Conservation (phyloP, 2,329 filamentous ascomycete species). For the Scytalidium sp. region DNA sequence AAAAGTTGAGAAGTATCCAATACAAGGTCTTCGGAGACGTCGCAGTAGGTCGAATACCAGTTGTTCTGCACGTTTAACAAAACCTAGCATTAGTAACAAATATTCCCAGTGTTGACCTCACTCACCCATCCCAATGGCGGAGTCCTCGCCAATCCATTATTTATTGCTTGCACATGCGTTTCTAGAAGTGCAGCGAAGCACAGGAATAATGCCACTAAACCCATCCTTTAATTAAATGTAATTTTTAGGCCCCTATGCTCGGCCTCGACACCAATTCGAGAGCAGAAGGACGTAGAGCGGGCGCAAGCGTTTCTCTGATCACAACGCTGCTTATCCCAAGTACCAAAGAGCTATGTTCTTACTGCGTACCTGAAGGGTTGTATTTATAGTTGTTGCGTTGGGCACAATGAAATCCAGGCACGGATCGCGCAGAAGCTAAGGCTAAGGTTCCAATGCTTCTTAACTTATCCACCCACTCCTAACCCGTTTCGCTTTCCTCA, state of each 20-base stretch:
- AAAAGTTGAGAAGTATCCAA: constrained; percentile 42
- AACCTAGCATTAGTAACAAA: neutral
- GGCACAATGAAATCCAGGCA: neutral
- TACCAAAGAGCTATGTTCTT: neutral
- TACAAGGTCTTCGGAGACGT: constrained; percentile 45
- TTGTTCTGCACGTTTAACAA: constrained; percentile 11
- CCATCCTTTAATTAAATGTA: neutral
- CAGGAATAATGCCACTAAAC: neutral
- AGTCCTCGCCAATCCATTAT: constrained; percentile 34
- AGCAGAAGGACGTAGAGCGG: neutral
- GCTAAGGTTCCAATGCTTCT: no score
- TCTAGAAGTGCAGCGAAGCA: neutral
- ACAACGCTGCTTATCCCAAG: neutral
- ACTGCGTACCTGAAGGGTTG: neutral
- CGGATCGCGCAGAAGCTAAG: neutral
- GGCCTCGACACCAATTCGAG: neutral
- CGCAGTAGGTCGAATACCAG: constrained; percentile 50
- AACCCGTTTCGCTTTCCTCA: neutral
- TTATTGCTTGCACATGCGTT: constrained; percentile 17
- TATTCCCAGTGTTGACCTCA: neutral
- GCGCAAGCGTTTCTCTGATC: neutral
- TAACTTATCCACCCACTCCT: neutral
- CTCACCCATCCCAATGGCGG: constrained; percentile 37
- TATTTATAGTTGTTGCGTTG: neutral
- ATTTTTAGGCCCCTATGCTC: neutral